A percentile compares a stretch with the other conserved stretches of the same genome.
phyloP scores from a whole-genome alignment of 768 basidiomycete species.

The Serpula lacrymans region DNA sequence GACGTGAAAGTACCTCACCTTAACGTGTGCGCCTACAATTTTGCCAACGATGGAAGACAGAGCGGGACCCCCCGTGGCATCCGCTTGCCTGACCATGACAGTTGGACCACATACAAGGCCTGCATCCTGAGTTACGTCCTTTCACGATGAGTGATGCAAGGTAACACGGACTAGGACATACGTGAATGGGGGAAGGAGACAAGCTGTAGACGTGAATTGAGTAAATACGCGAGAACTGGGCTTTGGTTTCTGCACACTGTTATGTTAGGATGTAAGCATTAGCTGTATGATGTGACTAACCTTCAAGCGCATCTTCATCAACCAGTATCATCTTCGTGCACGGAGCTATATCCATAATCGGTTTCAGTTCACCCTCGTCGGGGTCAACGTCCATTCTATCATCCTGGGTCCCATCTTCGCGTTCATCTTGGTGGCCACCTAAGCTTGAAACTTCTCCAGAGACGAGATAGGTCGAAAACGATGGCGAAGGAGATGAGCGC shows the following conservation, averaged over 20 bases:
- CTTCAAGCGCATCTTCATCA: conserved; percentile 59
- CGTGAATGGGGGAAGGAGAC: conserved; percentile 59
- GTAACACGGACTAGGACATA: conserved; percentile 28
- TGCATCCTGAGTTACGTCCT: conserved; percentile 36
- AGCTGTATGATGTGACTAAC: conserved; percentile 37
- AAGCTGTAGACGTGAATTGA: conserved; percentile 70
- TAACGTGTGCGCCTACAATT: conserved; percentile 42
- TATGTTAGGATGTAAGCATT: neutral
- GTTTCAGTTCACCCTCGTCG: no score
- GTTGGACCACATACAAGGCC: conserved; percentile 37
- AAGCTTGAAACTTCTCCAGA: conserved; percentile 53
- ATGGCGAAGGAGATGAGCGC: conserved; percentile 24
- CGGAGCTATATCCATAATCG: conserved; percentile 39
- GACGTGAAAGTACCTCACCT: conserved; percentile 30
- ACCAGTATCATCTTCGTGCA: conserved; percentile 55
- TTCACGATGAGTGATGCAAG: conserved; percentile 6
- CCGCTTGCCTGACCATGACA: conserved; percentile 27
- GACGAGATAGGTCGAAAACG: conserved; percentile 67
- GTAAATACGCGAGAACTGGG: conserved; percentile 48
- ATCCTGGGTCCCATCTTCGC: conserved; percentile 30
- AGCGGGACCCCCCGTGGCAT: conserved; percentile 22
- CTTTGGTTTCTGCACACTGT: conserved; percentile 43
- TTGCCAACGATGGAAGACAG: conserved; percentile 34
- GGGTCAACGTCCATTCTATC: conserved; percentile 38
- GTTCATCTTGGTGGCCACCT: no score